A percentile compares a stretch with the other conserved stretches of the same genome.
Conservation (phyloP, 495 filamentous ascomycete species). For the Penicillium steckii region DNA sequence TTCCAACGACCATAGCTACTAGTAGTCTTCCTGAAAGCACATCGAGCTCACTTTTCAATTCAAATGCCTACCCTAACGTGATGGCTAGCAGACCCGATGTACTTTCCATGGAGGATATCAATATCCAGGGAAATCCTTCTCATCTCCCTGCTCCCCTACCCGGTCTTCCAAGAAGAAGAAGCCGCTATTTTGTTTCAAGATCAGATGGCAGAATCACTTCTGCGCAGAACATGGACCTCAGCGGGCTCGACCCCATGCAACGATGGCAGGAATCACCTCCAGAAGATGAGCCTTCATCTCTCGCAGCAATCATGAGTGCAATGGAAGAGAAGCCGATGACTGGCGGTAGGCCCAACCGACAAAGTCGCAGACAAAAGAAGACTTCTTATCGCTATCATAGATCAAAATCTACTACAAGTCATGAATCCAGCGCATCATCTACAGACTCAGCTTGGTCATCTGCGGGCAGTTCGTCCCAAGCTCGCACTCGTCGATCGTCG, state of each 20-base stretch:
- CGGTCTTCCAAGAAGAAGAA: constrained; percentile 10
- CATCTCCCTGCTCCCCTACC: neutral
- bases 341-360: neutral
- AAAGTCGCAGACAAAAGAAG: constrained; percentile 20
- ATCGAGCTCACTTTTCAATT: no score
- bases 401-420: constrained; percentile 42
- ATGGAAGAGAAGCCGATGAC: constrained; percentile 38
- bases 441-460: constrained; percentile 9
- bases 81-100: no score
- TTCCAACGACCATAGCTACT: no score
- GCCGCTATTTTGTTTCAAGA: constrained; percentile 10
- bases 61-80: no score
- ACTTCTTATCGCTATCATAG: constrained; percentile 56
- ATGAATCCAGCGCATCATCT: constrained; percentile 15
- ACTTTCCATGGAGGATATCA: no score
- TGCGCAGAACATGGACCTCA: neutral
- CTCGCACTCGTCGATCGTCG: neutral
- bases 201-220: neutral
- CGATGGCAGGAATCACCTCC: constrained; percentile 74
- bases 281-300: constrained; percentile 71
- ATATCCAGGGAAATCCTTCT: neutral
- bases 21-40: no score
- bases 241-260: constrained; percentile 53
- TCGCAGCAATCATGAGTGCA: constrained; percentile 63
- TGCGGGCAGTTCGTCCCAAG: neutral